Percentiles rank a stretch among this genome's conserved stretches.
Conservation (phyloP, 1,139 yeast species). For the Yamadazyma dendronema region DNA sequence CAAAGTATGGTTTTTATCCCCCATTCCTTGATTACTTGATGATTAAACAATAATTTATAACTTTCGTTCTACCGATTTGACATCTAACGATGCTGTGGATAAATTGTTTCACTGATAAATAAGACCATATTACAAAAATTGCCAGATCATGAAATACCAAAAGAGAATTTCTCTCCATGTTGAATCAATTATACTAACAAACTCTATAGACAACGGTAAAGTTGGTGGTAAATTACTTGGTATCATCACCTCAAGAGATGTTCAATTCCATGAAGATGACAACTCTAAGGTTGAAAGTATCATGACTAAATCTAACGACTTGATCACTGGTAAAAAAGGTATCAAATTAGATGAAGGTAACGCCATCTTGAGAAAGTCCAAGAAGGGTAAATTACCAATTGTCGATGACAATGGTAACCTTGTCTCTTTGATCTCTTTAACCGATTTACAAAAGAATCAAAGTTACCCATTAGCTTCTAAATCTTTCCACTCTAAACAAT, state of each 20-base stretch:
- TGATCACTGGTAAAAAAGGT: conserved; percentile 82
- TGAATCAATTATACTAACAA: conserved; percentile 20
- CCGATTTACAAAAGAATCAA: conserved; percentile 95
- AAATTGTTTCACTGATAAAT: conserved; percentile 31
- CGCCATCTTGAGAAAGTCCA: conserved; percentile 83
- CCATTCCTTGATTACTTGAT: conserved; percentile 46
- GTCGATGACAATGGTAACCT: conserved; percentile 75
- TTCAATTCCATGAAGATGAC: conserved; percentile 86
- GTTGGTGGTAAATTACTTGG: conserved; percentile 90
- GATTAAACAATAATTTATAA: conserved; percentile 58
- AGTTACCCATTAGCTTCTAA: conserved; percentile 93
- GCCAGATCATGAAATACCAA: too few species aligned
- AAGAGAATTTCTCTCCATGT: too few species aligned
- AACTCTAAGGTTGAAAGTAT: conserved; percentile 63
- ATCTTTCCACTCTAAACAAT: conserved; percentile 88
- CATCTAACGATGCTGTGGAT: conserved; percentile 99
- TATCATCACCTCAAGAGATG: conserved; percentile 86
- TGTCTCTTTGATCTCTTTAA: conserved; percentile 87
- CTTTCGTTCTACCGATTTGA: conserved; percentile 99
- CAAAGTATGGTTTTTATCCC: not conserved
- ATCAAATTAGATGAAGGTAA: conserved; percentile 84
- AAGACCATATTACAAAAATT: not conserved
- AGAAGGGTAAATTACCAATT: conserved; percentile 97
- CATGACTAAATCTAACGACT: conserved; percentile 83
- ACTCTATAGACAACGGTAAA: conserved; percentile 68